Conservation (phyloP, 1,284 basidiomycete genomes). For the Mycosarcoma mackinlayi region DNA sequence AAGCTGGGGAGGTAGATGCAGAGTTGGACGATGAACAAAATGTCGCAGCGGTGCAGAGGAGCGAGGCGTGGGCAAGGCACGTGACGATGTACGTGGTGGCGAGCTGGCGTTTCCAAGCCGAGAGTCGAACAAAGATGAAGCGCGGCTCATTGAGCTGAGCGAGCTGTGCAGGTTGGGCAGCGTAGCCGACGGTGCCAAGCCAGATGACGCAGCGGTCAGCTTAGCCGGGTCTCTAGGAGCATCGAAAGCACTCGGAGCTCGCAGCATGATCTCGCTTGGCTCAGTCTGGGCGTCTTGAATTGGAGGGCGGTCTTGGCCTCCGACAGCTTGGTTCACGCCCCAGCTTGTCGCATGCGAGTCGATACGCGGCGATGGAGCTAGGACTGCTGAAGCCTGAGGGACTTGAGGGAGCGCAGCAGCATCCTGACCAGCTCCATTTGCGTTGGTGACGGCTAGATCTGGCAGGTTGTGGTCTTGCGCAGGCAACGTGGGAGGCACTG, state of each 20-base stretch:
- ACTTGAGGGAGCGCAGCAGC: neutral
- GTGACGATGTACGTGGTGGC: conserved; percentile 46
- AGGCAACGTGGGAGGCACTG: neutral
- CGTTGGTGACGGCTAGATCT: neutral
- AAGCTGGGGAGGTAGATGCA: conserved; percentile 57
- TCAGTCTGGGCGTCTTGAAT: conserved; percentile 4
- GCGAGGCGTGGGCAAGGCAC: conserved; percentile 18
- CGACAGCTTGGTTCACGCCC: neutral
- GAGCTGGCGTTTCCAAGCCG: conserved; percentile 39
- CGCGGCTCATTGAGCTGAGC: conserved; percentile 28
- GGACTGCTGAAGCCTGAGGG: neutral
- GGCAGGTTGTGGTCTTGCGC: neutral
- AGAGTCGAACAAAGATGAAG: conserved; percentile 27
- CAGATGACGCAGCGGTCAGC: conserved; percentile 31
- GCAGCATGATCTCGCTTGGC: conserved; percentile 23
- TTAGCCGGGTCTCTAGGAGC: conserved; percentile 50
- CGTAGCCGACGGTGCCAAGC: conserved; percentile 27
- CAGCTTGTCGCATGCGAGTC: conserved; percentile 14
- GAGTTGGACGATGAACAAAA: conserved; percentile 61
- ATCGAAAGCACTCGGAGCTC: conserved; percentile 48
- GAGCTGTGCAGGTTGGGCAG: conserved; percentile 32
- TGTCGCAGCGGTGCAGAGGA: conserved; percentile 60
- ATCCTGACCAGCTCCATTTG: conserved; percentile 1
- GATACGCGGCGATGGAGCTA: conserved; percentile 40
- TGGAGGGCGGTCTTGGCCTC: neutral